Evolutionary conservation across 1,284 basidiomycete species (phyloP).

Genomic region (Papiliotrema nemorosa): DNA sequence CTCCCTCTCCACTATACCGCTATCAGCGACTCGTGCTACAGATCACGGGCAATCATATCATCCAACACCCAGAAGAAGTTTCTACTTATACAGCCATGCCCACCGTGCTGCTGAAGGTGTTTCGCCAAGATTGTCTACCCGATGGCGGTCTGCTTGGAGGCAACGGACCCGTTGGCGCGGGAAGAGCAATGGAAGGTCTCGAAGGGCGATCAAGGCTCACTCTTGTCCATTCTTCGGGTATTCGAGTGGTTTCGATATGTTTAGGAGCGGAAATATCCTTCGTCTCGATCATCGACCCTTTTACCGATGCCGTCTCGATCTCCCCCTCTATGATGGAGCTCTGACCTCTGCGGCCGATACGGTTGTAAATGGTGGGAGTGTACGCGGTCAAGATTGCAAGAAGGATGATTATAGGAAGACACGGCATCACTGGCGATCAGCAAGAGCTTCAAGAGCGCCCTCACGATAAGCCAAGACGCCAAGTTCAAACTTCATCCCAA

Average conservation of each 20-base stretch:
- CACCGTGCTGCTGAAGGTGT: constrained; percentile 5
- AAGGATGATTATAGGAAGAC: constrained; percentile 8
- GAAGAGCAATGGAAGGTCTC: not conserved
- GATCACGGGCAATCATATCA: too few species aligned
- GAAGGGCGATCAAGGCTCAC: not conserved
- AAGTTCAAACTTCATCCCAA: constrained; percentile 11
- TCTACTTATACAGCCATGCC: not conserved
- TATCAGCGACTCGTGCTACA: not conserved
- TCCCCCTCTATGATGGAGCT: not conserved
- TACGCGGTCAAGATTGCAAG: constrained; percentile 1
- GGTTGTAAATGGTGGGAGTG: not conserved
- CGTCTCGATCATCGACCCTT: not conserved
- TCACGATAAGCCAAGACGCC: constrained; percentile 14
- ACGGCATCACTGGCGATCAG: not conserved
- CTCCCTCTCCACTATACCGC: not conserved
- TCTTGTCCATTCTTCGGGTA: not conserved
- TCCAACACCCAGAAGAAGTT: not conserved
- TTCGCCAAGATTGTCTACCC: constrained; percentile 7
- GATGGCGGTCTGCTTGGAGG: not conserved
- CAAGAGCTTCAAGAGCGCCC: not conserved
- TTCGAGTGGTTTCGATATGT: not conserved
- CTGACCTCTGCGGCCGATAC: not conserved
- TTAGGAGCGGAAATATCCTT: not conserved
- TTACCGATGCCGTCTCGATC: not conserved
- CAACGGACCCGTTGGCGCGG: not conserved